A percentile compares a stretch with the other conserved stretches of the same genome.
Evolutionary conservation across 306 rosid species (phyloP).

Genomic region (Ormosia semicastrata): DNA sequence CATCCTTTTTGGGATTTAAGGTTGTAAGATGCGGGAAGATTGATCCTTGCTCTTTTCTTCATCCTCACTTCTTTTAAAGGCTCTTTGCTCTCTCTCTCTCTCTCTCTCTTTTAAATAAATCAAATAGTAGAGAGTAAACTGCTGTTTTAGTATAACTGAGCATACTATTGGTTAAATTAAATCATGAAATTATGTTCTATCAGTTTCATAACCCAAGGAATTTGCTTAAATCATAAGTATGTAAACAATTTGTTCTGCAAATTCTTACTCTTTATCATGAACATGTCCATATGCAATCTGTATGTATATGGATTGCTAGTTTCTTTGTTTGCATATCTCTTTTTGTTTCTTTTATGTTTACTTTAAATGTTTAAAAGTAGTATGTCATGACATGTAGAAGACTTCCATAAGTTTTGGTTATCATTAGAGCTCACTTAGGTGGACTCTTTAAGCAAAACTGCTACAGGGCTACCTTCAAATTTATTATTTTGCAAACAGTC

Average conservation of each 20-base stretch:
- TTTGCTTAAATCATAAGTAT: not conserved
- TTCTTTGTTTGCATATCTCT: not conserved
- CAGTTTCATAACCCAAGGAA: constrained; percentile 6
- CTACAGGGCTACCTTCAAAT: constrained; percentile 10
- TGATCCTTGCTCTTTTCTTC: constrained; percentile 33
- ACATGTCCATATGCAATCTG: not conserved
- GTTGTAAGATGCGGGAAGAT: constrained; percentile 20
- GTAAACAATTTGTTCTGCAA: not conserved
- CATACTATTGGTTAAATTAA: not conserved
- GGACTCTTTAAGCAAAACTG: constrained; percentile 14
- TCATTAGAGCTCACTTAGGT: not conserved
- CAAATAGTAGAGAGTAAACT: constrained; percentile 14
- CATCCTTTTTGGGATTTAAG: constrained; percentile 30
- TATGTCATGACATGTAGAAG: not conserved
- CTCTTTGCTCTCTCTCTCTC: not conserved
- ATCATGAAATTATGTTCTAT: not conserved
- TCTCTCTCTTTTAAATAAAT: not conserved
- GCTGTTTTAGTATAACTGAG: not conserved
- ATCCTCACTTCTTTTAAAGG: constrained; percentile 29
- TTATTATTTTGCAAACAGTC: not conserved
- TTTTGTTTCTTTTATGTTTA: not conserved
- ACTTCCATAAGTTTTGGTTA: constrained; percentile 5
- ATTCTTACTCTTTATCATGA: not conserved
- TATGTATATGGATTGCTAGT: not conserved
- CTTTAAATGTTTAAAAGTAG: not conserved